Base-by-base conservation (phyloP, 2,329 filamentous ascomycete species). In the Neophaeococcomyces aloes region DNA sequence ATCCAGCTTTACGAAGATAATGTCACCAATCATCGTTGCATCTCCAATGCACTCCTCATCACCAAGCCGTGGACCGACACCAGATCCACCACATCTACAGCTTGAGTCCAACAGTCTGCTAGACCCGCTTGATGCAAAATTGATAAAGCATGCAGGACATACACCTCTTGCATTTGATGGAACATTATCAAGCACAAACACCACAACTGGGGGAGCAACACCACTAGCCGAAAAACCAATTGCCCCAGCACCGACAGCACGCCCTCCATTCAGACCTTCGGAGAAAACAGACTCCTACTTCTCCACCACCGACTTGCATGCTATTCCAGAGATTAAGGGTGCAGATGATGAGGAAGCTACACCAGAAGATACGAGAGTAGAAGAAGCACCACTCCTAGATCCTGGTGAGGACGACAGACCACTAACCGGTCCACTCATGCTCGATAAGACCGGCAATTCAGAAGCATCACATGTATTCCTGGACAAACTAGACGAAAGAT, bases 81-180 rank as follows among this genome's bases (percentile, higher is more conserved):
- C 36, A 25, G 42, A 48, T 13, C 56, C 47, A 58, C 57, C 54
- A 49, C 62, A 45, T 60, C 60, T 52, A 58, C 58, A 47, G 14
- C 15, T 53, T 10, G 43, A 53, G 29, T 27, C 49, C 11, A 38
- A 43, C 21, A 19, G 34, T 21, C 44, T 57, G 59, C 23, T 66
- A 56, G 46, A 61, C 8, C 60, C 59, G 4, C 58, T 65, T 13
- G 59, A 65, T 49, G 59, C 58, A 29, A 66, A 65, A 39, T 54
- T 68, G 10, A 58, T 58, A 21, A 61, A 58, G 42, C 53, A 68
- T 53, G 65, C 65, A 30, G 66, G 65, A 19, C 65, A 68, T 49
- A 68, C 66, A 4, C 66, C 66, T 1, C 66, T 68, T 61, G 64
- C 57, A 23, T 56, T 63, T 44, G 60, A 67, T 45, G 64, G 64